Base-by-base conservation (phyloP, 2,329 filamentous ascomycete genomes). In the Diaporthe destruens region DNA sequence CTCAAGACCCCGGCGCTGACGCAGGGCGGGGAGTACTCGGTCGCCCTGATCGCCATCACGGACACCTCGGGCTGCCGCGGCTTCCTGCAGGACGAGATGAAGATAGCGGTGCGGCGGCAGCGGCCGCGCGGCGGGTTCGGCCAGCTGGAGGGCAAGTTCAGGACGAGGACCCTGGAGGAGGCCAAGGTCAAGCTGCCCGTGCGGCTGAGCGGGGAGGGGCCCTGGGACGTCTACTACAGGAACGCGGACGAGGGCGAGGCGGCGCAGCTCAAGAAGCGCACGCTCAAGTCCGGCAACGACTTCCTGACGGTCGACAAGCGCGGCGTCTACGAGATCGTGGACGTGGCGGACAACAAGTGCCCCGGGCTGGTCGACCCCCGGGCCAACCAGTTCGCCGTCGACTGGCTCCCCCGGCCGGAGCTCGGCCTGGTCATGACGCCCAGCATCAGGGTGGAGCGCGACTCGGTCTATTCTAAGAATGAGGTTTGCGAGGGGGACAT, bases 401-500 rank as follows among this genome's bases (percentile, higher is more conserved):
- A 91, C 73, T 98, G 95, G 95, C 94, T 96, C 77, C 88, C 93
- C 44, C 90, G 95, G 59, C 97, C 96, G 0, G 86, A 90, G 75
- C 87, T 97, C 54, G 88, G 87, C 18, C 80, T 96, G 57, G 85
- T 91, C 7, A 88, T 92, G 73, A 89, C 89, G n/a, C 86, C 90
- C 5, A 88, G 91, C 59, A 86, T 94, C 59, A 85, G 85, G 14
- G 82, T 87, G 47, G 84, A 86, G 20, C 85, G 84, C 11, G 85
- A 86, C 36, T 86, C 87, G 44, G 54, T 63, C 8, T 93, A 92
- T 79, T 80, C 91, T 76, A 97, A 97, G 82, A 88, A 91, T 54
- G 92, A 95, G 74, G 92, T 99, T 39, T 99, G 96, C 79, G 95
- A 99, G 84, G 96, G 96, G 39, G 96, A 98, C 74, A 93, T 98